Evolutionary conservation across 1,284 basidiomycete genomes (phyloP), one percentile per base, ranked within the genome.

Genomic region (Volvariella surrecta): DNA sequence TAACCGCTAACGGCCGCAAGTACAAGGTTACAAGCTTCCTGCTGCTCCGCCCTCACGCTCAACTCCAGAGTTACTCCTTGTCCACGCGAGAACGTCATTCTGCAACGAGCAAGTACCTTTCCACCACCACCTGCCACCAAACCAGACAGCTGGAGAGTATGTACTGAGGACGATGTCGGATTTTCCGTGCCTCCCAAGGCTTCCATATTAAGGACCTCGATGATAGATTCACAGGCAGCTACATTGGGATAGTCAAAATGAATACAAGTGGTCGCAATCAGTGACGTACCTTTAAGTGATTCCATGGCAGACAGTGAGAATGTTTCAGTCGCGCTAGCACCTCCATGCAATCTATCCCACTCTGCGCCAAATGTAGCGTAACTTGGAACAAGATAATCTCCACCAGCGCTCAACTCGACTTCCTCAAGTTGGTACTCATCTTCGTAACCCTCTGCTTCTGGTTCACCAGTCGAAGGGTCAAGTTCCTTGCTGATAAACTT

Each of bases 391-490:
- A 99, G 89, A 64, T 97, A 99, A 65, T 93, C 89, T 46, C 92
- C 89, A 21, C 84, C 82, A 3, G 89, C 91, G 45, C 84, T 83
- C 39, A 99, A 70, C 58, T 98, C 96, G 45, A 97, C 79, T 52
- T 98, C 96, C 64, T 98, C 95, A 34, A 97, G 73, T 62, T 93
- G 89, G 66, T 99, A 99, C 64, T 99, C 95, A 69, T 99, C 96
- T 59, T 93, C 89, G 65, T 99, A 99, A 4, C 96, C 96, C 51
- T 98, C 94, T 53, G 90, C 91, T 63, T 99, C 96, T 10, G 96
- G 95, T 61, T 93, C 87, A 42, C 94, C 94, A n/a, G 88, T 95
- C 19, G 84, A 73, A 11, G 96, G 96, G 63, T 99, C 96, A 13
- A 99, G 79, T 61, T 99, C 96, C 66, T 99, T 99, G 66, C 89